phyloP scores from a whole-genome alignment of 73 alveolate species.

The Paramecium sexaurelia region DNA sequence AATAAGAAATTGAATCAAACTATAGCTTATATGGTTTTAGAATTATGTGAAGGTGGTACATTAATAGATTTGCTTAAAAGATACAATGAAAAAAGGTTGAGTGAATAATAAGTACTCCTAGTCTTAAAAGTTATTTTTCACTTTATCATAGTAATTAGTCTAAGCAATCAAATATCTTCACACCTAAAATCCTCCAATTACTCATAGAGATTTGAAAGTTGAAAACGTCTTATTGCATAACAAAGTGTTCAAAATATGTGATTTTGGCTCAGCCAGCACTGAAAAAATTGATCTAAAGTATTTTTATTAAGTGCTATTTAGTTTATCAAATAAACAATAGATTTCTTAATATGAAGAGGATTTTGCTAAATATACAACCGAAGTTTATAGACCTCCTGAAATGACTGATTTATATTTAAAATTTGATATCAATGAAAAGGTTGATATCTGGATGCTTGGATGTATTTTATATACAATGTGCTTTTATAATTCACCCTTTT shows the following conservation, averaged over 20 bases:
- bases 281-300: slow-evolving; percentile 71
- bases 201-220: slow-evolving; percentile 94
- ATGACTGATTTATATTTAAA: slow-evolving; percentile 87
- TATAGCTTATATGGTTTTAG: slow-evolving; percentile 35
- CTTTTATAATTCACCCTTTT: slow-evolving; percentile 93
- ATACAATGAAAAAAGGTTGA: slow-evolving; percentile 43
- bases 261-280: slow-evolving; percentile 91
- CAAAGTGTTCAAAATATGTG: slow-evolving; percentile 93
- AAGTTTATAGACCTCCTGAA: slow-evolving; percentile 97
- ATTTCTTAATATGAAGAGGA: slow-evolving; percentile 79
- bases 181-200: slow-evolving; percentile 71
- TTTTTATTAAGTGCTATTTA: too few relatives aligned
- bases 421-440: slow-evolving; percentile 76
- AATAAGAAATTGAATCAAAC: not conserved
- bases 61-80: slow-evolving; percentile 45
- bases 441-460: slow-evolving; percentile 93
- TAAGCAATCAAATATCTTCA: slow-evolving; percentile 83
- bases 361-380: slow-evolving; percentile 91
- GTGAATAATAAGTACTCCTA: slow-evolving; percentile 16
- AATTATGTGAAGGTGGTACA: slow-evolving; percentile 69
- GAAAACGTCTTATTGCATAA: slow-evolving; percentile 87
- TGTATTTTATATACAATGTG: slow-evolving; percentile 88
- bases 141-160: slow-evolving; percentile 65
- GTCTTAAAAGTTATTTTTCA: slow-evolving; percentile 10
- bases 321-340: slow-evolving; percentile 68